Percentiles rank a stretch among this genome's conserved stretches.
phyloP scores from a whole-genome alignment of 306 rosid genomes.

The Fagus sylvatica region DNA sequence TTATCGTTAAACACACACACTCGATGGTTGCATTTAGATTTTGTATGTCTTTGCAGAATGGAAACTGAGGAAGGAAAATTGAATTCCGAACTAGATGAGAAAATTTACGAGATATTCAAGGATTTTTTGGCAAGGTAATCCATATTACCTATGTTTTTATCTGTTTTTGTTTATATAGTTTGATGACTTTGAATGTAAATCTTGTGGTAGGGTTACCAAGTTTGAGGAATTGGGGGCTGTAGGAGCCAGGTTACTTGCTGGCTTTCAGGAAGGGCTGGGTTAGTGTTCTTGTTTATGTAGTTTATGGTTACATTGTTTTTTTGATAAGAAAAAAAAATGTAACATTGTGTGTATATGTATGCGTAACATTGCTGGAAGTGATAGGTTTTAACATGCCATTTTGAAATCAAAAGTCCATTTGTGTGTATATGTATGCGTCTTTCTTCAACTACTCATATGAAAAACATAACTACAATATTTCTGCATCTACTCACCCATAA shows the following conservation, averaged over 20 bases:
- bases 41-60: constrained; percentile 36
- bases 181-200: constrained; percentile 27
- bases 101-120: constrained; percentile 39
- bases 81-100: constrained; percentile 31
- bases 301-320: constrained; percentile 17
- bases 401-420: no score
- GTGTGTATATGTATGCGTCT: no score
- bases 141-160: not conserved
- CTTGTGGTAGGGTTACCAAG: constrained; percentile 52
- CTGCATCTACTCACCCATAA: no score
- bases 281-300: constrained; percentile 15
- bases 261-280: constrained; percentile 79
- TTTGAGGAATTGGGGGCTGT: constrained; percentile 57
- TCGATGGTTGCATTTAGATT: not conserved
- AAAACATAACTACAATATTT: no score
- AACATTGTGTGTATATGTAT: no score
- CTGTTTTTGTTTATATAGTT: not conserved
- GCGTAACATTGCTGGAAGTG: no score
- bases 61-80: constrained; percentile 24
- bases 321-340: no score
- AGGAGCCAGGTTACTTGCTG: constrained; percentile 60
- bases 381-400: no score
- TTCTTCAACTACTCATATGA: no score
- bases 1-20: no score
- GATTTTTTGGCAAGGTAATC: constrained; percentile 73